Base-by-base conservation (phyloP, 805 yeast genomes). In the Starmerella bombicola region DNA sequence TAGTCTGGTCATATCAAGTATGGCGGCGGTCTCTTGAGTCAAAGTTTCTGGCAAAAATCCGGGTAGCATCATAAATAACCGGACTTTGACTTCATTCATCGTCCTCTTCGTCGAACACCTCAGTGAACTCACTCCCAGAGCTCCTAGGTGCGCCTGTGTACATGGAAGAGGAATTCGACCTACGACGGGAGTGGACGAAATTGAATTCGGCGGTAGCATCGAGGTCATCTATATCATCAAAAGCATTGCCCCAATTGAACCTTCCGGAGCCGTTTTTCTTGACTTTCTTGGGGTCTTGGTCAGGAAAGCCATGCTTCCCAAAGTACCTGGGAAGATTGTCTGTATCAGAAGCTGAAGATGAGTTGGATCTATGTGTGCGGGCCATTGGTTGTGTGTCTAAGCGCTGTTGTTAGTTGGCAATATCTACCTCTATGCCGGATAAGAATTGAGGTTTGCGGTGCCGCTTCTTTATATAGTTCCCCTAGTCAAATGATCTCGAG, bases 251-350 rank as follows among this genome's bases (percentile, higher is more conserved):
- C 94, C 95, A 83, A 55, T 84, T 84, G 50, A 77, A 78, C 53
- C 74, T 76, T 35, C 96, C 96, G 25, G 78, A 79, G 37, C 96
- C 96, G 43, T 70, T 70, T 58, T 81, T 83, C 71, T 83, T 83
- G 42, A 80, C 73, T 54, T 74, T 73, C 55, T 74, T 76, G 41
- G 95, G 94, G 47, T 78, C 74, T 40, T 74, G 69, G 52, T 79
- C 76, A 46, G 60, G 60, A 55, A 70, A 70, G 16, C 93, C 93
- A 53, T 73, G 71, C 57, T 79, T 86, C 42, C 86, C 78, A 60
- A 84, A 85, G 73, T 73, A 83, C 56, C 73, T 76, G 40, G 84
- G 73, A 43, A 71, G 70, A 31, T 71, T 64, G 47, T 68, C 68
- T 30, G 67, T 58, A 61, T 78, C 84, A 55, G 75, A 38, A 24